Conservation (phyloP, 805 yeast species). For the Priceomyces castillae region DNA sequence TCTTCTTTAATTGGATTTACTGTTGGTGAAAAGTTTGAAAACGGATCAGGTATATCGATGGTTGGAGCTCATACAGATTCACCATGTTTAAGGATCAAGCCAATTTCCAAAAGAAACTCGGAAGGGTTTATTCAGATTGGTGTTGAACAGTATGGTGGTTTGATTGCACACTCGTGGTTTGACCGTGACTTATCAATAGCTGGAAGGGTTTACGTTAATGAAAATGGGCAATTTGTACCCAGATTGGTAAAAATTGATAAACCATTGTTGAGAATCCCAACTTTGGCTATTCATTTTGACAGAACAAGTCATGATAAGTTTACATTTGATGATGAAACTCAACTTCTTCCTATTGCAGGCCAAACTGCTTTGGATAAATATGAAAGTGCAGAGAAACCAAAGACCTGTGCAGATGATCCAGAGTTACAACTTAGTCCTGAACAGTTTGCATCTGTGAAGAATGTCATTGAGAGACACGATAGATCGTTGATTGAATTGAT, state of each 20-base stretch:
- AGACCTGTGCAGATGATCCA: constrained; percentile 51
- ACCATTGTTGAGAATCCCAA: constrained; percentile 88
- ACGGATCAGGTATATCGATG: constrained; percentile 81
- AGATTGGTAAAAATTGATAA: constrained; percentile 74
- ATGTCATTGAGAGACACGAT: constrained; percentile 74
- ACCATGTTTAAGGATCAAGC: constrained; percentile 86
- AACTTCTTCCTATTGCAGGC: constrained; percentile 84
- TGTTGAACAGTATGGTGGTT: constrained; percentile 94
- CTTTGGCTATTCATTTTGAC: constrained; percentile 88
- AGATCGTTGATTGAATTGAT: constrained; percentile 63
- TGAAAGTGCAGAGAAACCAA: constrained; percentile 14
- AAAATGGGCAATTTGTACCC: constrained; percentile 53
- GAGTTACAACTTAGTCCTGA: constrained; percentile 45
- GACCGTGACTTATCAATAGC: constrained; percentile 91
- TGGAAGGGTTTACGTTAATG: constrained; percentile 77
- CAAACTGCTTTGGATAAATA: constrained; percentile 27
- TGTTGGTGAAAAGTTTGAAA: constrained; percentile 67
- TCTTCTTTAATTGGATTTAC: constrained; percentile 87
- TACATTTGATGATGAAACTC: constrained; percentile 86
- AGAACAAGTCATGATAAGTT: constrained; percentile 63
- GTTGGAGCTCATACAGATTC: constrained; percentile 97
- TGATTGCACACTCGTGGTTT: constrained; percentile 96
- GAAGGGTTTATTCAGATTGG: constrained; percentile 89
- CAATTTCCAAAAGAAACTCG: constrained; percentile 63
- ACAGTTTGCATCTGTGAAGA: constrained; percentile 62